phyloP scores from a whole-genome alignment of 257 asterid genomes.

The Solanum verrucosum region DNA sequence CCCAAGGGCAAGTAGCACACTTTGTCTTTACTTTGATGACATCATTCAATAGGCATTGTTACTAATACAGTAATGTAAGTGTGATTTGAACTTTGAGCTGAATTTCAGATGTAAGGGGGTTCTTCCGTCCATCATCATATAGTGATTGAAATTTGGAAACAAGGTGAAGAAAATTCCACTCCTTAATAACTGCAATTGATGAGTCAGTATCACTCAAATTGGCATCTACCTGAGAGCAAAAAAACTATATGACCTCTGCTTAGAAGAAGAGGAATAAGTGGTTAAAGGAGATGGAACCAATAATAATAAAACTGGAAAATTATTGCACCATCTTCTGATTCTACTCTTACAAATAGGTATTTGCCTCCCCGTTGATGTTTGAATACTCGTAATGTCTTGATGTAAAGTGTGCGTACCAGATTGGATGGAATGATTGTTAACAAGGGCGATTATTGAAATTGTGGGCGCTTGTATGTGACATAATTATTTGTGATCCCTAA shows the following conservation, averaged over 20 bases:
- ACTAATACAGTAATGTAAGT: neutral
- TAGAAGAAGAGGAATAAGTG: neutral
- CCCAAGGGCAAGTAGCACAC: neutral
- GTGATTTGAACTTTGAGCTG: neutral
- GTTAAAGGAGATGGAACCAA: neutral
- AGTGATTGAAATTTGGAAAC: neutral
- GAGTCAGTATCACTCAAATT: neutral
- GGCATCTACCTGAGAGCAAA: neutral
- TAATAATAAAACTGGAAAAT: neutral
- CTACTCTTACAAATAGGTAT: neutral
- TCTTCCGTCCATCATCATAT: neutral
- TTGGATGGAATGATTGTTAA: neutral
- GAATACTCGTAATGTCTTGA: neutral
- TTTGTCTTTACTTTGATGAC: neutral
- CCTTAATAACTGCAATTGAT: neutral
- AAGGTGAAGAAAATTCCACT: neutral
- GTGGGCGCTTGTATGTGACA: neutral
- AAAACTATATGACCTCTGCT: neutral
- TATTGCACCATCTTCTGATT: neutral
- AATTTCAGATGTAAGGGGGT: neutral
- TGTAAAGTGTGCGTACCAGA: neutral
- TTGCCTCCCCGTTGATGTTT: neutral
- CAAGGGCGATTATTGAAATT: neutral
- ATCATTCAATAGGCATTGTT: neutral
- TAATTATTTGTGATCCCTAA: neutral